phyloP scores from a whole-genome alignment of 805 yeast species.

The Saccharomycopsis sp. region DNA sequence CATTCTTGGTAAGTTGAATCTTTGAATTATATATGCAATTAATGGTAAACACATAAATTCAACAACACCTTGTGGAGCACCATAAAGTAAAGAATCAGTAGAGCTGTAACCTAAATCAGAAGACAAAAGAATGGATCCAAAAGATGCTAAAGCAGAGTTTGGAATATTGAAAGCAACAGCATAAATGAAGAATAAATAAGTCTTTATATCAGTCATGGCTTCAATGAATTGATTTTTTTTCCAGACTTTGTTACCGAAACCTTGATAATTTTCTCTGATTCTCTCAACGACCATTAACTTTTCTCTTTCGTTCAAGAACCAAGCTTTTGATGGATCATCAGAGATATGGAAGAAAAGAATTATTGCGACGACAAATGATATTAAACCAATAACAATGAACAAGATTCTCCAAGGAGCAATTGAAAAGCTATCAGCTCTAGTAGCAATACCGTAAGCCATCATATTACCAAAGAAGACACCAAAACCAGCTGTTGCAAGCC shows the following conservation, averaged over 20 bases:
- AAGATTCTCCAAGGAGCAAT: constrained; percentile 54
- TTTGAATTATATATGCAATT: constrained; percentile 3
- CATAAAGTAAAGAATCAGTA: constrained; percentile 35
- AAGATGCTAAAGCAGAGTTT: constrained; percentile 49
- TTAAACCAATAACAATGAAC: constrained; percentile 52
- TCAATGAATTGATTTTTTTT: constrained; percentile 49
- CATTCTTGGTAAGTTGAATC: not conserved
- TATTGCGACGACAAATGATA: constrained; percentile 47
- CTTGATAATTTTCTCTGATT: constrained; percentile 48
- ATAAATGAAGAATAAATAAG: constrained; percentile 40
- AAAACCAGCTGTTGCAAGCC: constrained; percentile 41
- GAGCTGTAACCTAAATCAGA: constrained; percentile 37
- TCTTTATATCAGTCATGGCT: constrained; percentile 41
- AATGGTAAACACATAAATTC: constrained; percentile 31
- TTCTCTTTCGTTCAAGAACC: constrained; percentile 41
- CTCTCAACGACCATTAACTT: constrained; percentile 42
- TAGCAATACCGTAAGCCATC: constrained; percentile 47
- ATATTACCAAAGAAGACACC: constrained; percentile 44
- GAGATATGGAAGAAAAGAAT: constrained; percentile 46
- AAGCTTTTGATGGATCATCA: constrained; percentile 45
- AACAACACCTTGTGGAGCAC: constrained; percentile 42
- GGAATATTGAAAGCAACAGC: constrained; percentile 38
- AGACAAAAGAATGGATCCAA: constrained; percentile 38
- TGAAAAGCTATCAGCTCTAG: constrained; percentile 32
- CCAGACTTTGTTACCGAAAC: constrained; percentile 49